Evolutionary conservation across 495 filamentous ascomycete species (phyloP).

Genomic region (Podospora tetraspora): DNA sequence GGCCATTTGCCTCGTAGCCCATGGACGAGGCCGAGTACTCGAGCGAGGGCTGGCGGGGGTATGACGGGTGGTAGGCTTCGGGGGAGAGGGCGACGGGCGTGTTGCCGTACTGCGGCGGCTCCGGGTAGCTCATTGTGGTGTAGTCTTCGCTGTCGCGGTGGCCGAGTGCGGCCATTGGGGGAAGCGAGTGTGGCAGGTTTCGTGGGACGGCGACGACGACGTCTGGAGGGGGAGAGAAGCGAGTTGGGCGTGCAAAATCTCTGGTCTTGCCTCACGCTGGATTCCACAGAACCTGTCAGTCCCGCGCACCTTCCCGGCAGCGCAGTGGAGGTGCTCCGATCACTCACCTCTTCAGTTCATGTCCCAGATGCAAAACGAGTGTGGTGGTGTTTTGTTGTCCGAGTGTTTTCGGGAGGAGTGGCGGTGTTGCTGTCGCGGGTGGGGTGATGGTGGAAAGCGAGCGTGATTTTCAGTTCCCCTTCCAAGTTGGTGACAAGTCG

Average conservation of each 20-base stretch:
- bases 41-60: constrained; percentile 33
- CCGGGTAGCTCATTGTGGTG: constrained; percentile 41
- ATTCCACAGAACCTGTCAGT: constrained; percentile 19
- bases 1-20: constrained; percentile 31
- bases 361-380: not conserved
- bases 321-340: constrained; percentile 1
- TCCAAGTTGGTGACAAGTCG: not conserved
- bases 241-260: not conserved
- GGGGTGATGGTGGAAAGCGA: not conserved
- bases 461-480: not conserved
- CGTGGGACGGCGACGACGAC: constrained; percentile 7
- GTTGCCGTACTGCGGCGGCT: constrained; percentile 37
- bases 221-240: constrained; percentile 13
- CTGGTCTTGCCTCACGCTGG: constrained; percentile 18
- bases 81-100: constrained; percentile 40
- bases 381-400: not conserved
- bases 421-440: not conserved
- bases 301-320: constrained; percentile 13
- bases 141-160: constrained; percentile 32
- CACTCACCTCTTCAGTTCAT: constrained; percentile 7
- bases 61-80: constrained; percentile 33
- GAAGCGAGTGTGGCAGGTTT: constrained; percentile 7
- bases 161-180: constrained; percentile 16
- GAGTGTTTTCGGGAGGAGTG: not conserved
- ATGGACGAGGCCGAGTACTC: constrained; percentile 34